Base-by-base conservation (phyloP, 371 early-diverging fungal species). In the Mucor plumbeus region DNA sequence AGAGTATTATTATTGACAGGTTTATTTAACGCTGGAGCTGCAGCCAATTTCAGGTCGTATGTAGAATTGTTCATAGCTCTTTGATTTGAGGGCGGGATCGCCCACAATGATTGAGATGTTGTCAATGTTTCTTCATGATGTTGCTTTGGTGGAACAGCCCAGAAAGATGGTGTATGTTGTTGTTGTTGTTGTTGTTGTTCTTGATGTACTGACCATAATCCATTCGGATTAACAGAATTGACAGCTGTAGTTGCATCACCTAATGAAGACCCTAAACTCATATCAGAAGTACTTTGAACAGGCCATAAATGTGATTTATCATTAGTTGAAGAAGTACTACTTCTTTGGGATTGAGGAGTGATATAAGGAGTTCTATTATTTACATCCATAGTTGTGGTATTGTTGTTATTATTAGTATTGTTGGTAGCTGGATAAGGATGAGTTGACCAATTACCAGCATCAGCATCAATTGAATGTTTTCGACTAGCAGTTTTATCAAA, bases 81-180 rank as follows among this genome's bases (percentile, higher is more conserved):
- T 15, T 26, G 62, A 14, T 63, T 64, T 8, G 58, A 53, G 44
- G 71, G 71, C 9, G 64, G 61, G 33, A 71, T 59, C 10, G 71
- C 71, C 71, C 71, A 71, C 17, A 71, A 19, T 15, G 71, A 71
- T 21, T 58, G 53, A 21, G 67, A 59, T 0, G 48, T 61, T 15
- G 59, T 50, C 4, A 59, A 14, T 2, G 59, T 50, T 39, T 65
- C 63, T 53, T 66, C 57, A 10, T 55, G 54, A 31, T 59, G 64
- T 39, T 56, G 39, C 50, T 58, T 62, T 47, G 61, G 65, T 7
- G 60, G 65, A 34, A 61, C 44, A 13, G 65, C 56, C 70, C 66
- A 65, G 26, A 70, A 50, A 19, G 65, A 65, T 21, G 57, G 63
- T 38, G 33, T 31, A 11, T 65, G 44, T 48, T 62, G 54, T 8